Percentiles rank a stretch among this genome's conserved stretches.
phyloP scores from a whole-genome alignment of 495 filamentous ascomycete genomes.

The Collariella sp. region DNA sequence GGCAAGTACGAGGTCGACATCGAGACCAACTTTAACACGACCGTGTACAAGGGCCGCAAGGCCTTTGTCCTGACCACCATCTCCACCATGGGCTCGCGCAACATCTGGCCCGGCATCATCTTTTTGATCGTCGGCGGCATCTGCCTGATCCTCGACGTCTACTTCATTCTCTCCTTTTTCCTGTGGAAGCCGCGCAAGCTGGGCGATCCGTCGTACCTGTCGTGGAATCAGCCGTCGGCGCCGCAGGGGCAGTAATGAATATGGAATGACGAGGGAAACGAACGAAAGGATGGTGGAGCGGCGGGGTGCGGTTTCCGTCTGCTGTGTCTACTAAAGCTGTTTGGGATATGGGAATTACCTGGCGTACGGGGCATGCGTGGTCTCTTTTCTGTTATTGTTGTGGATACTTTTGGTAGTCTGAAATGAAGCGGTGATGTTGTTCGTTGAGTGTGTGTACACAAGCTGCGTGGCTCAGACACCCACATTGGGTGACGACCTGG shows the following conservation, averaged over 20 bases:
- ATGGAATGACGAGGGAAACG: neutral
- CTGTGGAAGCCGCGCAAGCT: constrained; percentile 88
- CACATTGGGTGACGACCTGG: neutral
- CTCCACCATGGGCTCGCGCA: constrained; percentile 91
- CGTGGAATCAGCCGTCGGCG: constrained; percentile 87
- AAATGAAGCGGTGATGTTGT: constrained; percentile 1
- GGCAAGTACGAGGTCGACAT: constrained; percentile 56
- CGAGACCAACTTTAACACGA: constrained; percentile 65
- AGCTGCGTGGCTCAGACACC: neutral
- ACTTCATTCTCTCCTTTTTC: constrained; percentile 85
- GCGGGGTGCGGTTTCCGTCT: neutral
- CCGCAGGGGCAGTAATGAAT: constrained; percentile 25
- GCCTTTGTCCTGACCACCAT: constrained; percentile 84
- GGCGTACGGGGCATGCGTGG: constrained; percentile 13
- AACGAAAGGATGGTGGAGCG: neutral
- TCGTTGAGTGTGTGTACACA: neutral
- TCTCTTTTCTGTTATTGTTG: neutral
- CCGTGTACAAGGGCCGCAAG: constrained; percentile 83
- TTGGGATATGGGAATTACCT: constrained; percentile 14
- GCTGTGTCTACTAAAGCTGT: constrained; percentile 4
- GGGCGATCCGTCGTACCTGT: constrained; percentile 93
- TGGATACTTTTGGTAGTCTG: neutral
- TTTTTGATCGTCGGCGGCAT: constrained; percentile 91
- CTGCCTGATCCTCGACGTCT: constrained; percentile 74
- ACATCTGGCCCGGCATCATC: constrained; percentile 92